Conservation (phyloP, 176 grass and related monocot species). For the Phyllostachys edulis region DNA sequence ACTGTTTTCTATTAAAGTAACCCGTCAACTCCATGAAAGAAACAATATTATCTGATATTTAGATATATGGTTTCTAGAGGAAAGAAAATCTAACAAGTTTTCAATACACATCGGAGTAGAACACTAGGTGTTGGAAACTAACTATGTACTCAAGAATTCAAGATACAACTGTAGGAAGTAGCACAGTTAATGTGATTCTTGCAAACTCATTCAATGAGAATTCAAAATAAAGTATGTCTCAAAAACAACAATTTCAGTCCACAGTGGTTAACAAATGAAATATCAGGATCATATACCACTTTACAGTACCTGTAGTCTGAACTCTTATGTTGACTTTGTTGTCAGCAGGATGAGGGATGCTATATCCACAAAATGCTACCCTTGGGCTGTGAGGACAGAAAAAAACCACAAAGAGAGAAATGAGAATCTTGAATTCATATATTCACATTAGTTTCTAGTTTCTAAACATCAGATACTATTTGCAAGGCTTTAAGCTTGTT, state of each 20-base stretch:
- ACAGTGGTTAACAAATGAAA: background rate
- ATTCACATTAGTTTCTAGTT: background rate
- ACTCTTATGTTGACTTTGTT: slow-evolving; percentile 88
- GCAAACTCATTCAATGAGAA: background rate
- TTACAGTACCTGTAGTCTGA: slow-evolving; percentile 65
- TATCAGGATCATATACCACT: background rate
- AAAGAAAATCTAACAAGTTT: background rate
- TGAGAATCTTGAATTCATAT: background rate
- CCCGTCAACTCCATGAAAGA: background rate
- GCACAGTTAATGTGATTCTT: background rate
- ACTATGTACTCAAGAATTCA: background rate
- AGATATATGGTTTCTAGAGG: background rate
- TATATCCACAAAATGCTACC: slow-evolving; percentile 85
- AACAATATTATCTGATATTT: background rate
- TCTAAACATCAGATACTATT: background rate
- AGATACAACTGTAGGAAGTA: background rate
- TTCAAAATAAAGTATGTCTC: background rate
- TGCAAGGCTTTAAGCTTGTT: background rate
- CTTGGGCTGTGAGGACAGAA: slow-evolving; percentile 58
- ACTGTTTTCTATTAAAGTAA: background rate
- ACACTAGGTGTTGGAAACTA: slow-evolving; percentile 11
- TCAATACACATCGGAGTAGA: background rate
- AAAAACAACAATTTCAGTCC: background rate
- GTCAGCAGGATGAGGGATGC: slow-evolving; percentile 83
- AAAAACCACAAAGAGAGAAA: slow-evolving; percentile 6